These are phyloP conservation scores for Lomentospora prolificans DNA, from an alignment of 2,329 filamentous ascomycete species.

Conservation along the genomic window DNA sequence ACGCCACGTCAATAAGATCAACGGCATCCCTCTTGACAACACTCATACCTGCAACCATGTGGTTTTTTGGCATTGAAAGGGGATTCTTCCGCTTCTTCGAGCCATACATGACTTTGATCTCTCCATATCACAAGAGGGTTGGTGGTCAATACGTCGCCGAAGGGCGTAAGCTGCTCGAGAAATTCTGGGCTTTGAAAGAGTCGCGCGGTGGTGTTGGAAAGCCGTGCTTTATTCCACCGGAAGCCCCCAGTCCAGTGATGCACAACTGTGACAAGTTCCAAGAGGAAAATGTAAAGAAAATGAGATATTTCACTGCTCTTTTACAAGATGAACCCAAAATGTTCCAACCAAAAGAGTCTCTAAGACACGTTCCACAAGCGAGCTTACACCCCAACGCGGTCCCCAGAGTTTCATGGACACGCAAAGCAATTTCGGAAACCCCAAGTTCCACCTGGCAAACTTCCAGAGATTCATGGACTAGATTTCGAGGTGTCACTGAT, in stretches of 20 bases:
- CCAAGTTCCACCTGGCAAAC: neutral
- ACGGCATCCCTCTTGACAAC: slow-evolving; percentile 18
- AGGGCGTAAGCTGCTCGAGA: slow-evolving; percentile 12
- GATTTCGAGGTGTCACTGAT: neutral
- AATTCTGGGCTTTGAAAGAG: slow-evolving; percentile 5
- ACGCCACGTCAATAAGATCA: slow-evolving; percentile 19
- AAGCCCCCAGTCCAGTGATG: neutral
- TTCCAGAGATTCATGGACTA: neutral
- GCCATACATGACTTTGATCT: slow-evolving; percentile 12
- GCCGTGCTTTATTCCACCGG: neutral
- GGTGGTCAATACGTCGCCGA: slow-evolving; percentile 10
- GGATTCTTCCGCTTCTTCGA: slow-evolving; percentile 13
- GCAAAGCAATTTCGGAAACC: neutral
- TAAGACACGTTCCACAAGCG: neutral
- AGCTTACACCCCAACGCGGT: neutral
- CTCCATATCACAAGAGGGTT: slow-evolving; percentile 10
- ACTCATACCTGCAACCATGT: slow-evolving; percentile 13
- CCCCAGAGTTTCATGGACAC: neutral
- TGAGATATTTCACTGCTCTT: neutral
- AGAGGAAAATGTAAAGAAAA: neutral
- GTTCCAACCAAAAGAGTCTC: neutral
- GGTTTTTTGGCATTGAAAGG: slow-evolving; percentile 14
- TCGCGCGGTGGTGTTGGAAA: neutral
- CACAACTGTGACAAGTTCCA: neutral
- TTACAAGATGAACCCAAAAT: neutral